A percentile compares a stretch with the other conserved stretches of the same genome.
phyloP scores from a whole-genome alignment of 148 eudicot genomes.

The Polygonum maritimum region DNA sequence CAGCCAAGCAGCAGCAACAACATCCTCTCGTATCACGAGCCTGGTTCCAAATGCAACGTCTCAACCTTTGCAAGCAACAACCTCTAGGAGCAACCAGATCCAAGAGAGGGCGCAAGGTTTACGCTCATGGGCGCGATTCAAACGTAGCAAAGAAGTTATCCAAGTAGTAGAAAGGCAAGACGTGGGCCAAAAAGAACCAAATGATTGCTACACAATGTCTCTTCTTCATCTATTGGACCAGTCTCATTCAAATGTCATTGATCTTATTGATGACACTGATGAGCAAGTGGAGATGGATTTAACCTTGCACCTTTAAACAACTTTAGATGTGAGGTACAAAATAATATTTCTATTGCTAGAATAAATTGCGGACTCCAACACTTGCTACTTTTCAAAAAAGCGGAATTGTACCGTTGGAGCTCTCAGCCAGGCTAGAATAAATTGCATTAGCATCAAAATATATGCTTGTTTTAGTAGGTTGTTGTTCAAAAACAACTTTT shows the following conservation, averaged over 20 bases:
- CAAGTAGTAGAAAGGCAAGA: not conserved
- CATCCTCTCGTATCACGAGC: not conserved
- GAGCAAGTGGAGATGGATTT: conserved; percentile 7
- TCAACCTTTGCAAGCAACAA: not conserved
- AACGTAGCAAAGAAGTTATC: not conserved
- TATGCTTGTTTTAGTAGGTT: not conserved
- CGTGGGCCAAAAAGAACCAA: not conserved
- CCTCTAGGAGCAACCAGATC: not conserved
- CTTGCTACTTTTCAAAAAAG: not conserved
- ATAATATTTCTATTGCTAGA: not conserved
- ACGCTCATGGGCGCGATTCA: not conserved
- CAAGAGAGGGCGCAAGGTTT: not conserved
- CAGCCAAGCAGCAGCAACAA: not conserved
- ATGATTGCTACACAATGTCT: not conserved
- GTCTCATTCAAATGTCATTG: not conserved
- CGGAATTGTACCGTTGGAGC: conserved; percentile 1
- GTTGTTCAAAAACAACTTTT: not conserved
- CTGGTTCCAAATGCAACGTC: not conserved
- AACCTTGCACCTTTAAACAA: not conserved
- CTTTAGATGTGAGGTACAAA: not conserved
- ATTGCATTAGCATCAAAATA: not conserved
- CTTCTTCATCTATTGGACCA: not conserved
- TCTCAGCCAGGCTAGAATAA: not conserved
- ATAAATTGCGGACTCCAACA: not conserved
- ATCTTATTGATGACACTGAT: not conserved